These are phyloP conservation scores for Pyrenochaeta sp. DNA, from an alignment of 2,329 filamentous ascomycete species.

Conservation along the genomic window DNA sequence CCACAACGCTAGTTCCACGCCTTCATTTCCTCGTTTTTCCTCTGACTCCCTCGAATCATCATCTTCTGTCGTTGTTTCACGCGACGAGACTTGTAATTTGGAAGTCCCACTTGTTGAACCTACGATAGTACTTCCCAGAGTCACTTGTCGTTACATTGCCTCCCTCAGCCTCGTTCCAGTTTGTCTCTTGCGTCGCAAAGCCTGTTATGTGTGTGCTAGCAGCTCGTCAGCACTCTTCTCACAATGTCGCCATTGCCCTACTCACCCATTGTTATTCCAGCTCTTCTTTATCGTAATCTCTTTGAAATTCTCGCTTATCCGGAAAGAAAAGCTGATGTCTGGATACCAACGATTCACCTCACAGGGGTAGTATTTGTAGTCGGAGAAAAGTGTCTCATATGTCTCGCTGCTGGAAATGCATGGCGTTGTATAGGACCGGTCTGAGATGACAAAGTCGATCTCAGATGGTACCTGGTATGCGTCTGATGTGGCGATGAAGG, in stretches of 20 bases:
- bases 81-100: slow-evolving; percentile 5
- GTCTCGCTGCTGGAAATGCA: neutral
- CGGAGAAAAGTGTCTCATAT: neutral
- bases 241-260: neutral
- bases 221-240: neutral
- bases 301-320: neutral
- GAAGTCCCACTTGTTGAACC: slow-evolving; percentile 11
- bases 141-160: slow-evolving; percentile 21
- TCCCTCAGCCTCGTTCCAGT: slow-evolving; percentile 14
- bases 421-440: neutral
- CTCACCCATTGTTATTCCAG: slow-evolving; percentile 1
- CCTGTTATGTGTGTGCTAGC: neutral
- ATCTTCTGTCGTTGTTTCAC: neutral
- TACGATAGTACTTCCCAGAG: slow-evolving; percentile 6
- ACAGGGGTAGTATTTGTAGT: neutral
- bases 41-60: too few species aligned
- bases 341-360: neutral
- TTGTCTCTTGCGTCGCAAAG: slow-evolving; percentile 4
- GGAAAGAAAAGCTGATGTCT: neutral
- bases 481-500: neutral
- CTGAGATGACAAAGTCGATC: neutral
- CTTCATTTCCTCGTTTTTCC: too few species aligned
- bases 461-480: neutral
- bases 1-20: neutral
- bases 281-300: neutral